phyloP scores from a whole-genome alignment of 345 rosid species.

The Corchorus capsularis region DNA sequence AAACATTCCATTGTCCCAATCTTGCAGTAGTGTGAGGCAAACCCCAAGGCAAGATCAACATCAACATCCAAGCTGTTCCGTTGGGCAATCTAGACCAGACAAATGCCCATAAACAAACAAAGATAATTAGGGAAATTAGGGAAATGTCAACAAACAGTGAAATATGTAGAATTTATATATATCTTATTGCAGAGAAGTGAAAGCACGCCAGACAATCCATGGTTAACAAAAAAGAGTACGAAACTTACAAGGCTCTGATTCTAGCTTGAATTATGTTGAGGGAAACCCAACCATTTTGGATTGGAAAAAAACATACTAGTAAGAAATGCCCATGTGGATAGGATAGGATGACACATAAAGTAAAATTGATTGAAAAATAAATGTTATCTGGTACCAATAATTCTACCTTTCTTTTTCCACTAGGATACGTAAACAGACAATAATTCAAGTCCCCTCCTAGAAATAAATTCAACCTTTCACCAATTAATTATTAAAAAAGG shows the following conservation, averaged over 20 bases:
- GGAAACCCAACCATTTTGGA: background rate
- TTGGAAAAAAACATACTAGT: background rate
- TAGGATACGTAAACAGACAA: no score
- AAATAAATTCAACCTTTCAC: background rate
- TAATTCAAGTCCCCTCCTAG: background rate
- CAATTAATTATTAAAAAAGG: conserved; percentile 3
- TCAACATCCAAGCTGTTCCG: conserved; percentile 98
- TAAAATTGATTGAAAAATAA: no score
- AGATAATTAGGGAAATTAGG: conserved; percentile 2
- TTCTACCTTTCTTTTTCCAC: background rate
- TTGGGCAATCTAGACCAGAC: conserved; percentile 73
- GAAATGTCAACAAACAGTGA: background rate
- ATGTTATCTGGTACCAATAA: no score
- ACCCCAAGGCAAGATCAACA: conserved; percentile 90
- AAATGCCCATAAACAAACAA: conserved; percentile 17
- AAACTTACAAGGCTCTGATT: background rate
- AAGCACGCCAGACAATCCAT: background rate
- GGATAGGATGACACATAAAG: no score
- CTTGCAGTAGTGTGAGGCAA: conserved; percentile 92
- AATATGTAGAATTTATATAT: background rate
- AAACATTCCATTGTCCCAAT: conserved; percentile 96
- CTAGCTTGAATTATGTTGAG: background rate
- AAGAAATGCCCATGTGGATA: background rate
- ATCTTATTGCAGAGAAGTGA: background rate
- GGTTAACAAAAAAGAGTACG: background rate